Percentiles rank a stretch among this genome's conserved stretches.
These are phyloP conservation scores for Panicum virgatum DNA, from an alignment of 202 grass and related monocot species.

Conservation along the genomic window DNA sequence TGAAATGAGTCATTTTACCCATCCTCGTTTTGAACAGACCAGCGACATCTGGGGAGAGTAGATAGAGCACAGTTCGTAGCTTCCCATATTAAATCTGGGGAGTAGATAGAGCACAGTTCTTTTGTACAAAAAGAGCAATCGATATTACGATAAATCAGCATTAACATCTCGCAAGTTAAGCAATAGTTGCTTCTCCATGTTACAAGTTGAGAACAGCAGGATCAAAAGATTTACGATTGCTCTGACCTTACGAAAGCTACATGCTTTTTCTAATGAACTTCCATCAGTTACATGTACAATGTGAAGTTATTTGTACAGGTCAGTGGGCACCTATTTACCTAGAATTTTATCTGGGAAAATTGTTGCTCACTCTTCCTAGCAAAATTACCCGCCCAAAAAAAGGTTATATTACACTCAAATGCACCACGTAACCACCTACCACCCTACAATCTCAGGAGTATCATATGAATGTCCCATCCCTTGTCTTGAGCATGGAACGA, in stretches of 20 bases:
- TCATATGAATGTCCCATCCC: constrained; percentile 1
- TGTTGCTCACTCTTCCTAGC: constrained; percentile 22
- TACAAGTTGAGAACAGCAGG: too few species aligned
- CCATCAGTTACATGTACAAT: constrained; percentile 43
- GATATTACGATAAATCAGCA: too few species aligned
- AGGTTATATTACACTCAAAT: constrained; percentile 40
- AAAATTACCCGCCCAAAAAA: not conserved
- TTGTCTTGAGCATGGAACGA: constrained; percentile 22
- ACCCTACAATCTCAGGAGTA: constrained; percentile 7
- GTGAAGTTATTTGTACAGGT: constrained; percentile 31
- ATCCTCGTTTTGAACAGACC: too few species aligned
- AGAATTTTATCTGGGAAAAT: constrained; percentile 22
- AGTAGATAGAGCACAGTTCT: too few species aligned
- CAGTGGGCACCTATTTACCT: constrained; percentile 28
- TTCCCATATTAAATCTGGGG: too few species aligned
- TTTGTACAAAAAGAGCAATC: too few species aligned
- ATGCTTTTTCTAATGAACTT: constrained; percentile 26
- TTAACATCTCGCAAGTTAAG: too few species aligned
- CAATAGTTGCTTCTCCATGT: too few species aligned
- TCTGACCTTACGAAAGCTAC: not conserved
- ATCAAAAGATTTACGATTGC: too few species aligned
- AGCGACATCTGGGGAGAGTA: too few species aligned
- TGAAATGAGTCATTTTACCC: too few species aligned
- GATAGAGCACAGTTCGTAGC: too few species aligned
- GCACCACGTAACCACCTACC: constrained; percentile 18